Evolutionary conservation across 495 filamentous ascomycete species (phyloP).

Genomic region (Penicillium crystallinum): DNA sequence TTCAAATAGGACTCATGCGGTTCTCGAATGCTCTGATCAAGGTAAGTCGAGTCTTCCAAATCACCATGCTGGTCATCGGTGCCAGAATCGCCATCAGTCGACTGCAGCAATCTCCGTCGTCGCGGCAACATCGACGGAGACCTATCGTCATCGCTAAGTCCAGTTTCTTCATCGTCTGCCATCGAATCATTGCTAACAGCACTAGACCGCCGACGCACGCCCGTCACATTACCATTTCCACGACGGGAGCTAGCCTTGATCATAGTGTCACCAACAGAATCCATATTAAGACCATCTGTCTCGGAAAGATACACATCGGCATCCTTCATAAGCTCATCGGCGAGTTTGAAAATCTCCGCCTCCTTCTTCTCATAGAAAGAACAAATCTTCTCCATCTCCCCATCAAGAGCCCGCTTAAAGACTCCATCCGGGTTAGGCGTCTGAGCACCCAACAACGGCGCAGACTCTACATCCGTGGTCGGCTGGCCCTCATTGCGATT

Average conservation of each 20-base stretch:
- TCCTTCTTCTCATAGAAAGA: slow-evolving; percentile 88
- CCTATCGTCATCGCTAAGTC: slow-evolving; percentile 45
- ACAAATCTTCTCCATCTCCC: slow-evolving; percentile 88
- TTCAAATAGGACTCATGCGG: slow-evolving; percentile 58
- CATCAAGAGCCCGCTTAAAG: slow-evolving; percentile 76
- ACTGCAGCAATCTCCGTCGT: slow-evolving; percentile 16
- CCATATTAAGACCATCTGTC: slow-evolving; percentile 51
- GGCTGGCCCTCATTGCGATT: slow-evolving; percentile 46
- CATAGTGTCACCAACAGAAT: slow-evolving; percentile 47
- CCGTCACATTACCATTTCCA: slow-evolving; percentile 42
- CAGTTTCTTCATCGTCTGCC: slow-evolving; percentile 52
- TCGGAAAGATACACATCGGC: slow-evolving; percentile 65
- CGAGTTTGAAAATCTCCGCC: slow-evolving; percentile 73
- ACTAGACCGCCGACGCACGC: slow-evolving; percentile 41
- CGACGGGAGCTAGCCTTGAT: slow-evolving; percentile 39
- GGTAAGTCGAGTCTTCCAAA: slow-evolving; percentile 33
- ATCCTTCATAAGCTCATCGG: slow-evolving; percentile 70
- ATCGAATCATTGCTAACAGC: slow-evolving; percentile 40
- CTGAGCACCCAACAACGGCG: slow-evolving; percentile 64
- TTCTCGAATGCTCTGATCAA: slow-evolving; percentile 22
- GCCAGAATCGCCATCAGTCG: slow-evolving; percentile 28
- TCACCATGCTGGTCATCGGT: slow-evolving; percentile 44
- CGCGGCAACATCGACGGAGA: slow-evolving; percentile 5
- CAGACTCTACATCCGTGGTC: slow-evolving; percentile 68
- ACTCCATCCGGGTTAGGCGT: slow-evolving; percentile 64